Percentiles rank a stretch among this genome's conserved stretches.
Evolutionary conservation across 768 basidiomycete species (phyloP).

Genomic region (Suillus fuscotomentosus): DNA sequence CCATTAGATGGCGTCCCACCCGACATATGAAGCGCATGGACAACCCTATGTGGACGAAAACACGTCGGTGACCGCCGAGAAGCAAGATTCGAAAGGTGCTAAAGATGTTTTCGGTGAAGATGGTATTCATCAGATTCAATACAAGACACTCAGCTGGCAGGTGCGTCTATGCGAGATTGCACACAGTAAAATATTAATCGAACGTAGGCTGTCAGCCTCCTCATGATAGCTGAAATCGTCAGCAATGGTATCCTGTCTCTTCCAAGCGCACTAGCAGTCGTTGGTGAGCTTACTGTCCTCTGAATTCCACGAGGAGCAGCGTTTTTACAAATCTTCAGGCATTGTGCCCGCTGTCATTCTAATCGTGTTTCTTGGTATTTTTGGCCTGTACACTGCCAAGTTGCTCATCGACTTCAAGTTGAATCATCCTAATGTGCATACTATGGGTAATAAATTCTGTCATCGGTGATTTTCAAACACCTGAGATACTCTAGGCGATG

Average conservation of each 20-base stretch:
- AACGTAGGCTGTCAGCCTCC: conserved; percentile 43
- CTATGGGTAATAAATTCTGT: conserved; percentile 38
- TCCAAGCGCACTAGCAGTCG: conserved; percentile 49
- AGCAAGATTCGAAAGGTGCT: background rate
- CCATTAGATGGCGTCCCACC: conserved; percentile 1
- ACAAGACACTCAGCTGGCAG: conserved; percentile 55
- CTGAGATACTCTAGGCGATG: conserved; percentile 38
- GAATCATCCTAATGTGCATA: conserved; percentile 53
- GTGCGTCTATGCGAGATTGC: conserved; percentile 18
- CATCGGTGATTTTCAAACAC: background rate
- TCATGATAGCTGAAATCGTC: conserved; percentile 62
- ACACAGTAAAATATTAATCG: background rate
- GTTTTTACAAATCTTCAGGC: conserved; percentile 26
- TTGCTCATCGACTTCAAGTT: conserved; percentile 56
- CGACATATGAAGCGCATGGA: conserved; percentile 2
- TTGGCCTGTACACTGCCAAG: conserved; percentile 51
- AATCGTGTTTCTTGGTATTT: conserved; percentile 51
- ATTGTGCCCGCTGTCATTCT: conserved; percentile 50
- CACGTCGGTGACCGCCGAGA: background rate
- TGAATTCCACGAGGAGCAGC: background rate
- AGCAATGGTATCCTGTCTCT: conserved; percentile 56
- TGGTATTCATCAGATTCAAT: conserved; percentile 44
- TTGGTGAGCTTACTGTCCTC: conserved; percentile 33
- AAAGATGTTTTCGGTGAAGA: conserved; percentile 46
- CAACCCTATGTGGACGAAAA: conserved; percentile 1